Percentiles rank a stretch among this genome's conserved stretches.
Evolutionary conservation across 768 basidiomycete species (phyloP).

Genomic region (Phanerochaete carnosa): DNA sequence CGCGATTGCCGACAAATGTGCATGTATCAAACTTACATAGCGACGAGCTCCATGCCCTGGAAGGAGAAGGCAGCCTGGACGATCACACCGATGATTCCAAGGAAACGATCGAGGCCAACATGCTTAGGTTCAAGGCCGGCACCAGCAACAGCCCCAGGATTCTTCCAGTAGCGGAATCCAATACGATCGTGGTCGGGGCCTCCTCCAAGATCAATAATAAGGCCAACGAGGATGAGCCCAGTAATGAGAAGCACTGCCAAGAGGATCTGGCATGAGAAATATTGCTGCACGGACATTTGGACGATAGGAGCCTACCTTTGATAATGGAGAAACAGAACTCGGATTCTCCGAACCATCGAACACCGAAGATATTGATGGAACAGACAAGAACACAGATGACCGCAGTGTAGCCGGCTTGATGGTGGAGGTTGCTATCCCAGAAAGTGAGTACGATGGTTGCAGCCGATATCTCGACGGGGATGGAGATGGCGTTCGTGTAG

Average conservation of each 20-base stretch:
- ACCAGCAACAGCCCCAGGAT: slow-evolving; percentile 56
- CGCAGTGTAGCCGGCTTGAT: slow-evolving; percentile 55
- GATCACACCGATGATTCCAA: slow-evolving; percentile 39
- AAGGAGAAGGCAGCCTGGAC: slow-evolving; percentile 70
- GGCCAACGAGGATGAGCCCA: slow-evolving; percentile 55
- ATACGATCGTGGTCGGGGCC: slow-evolving; percentile 64
- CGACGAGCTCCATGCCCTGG: slow-evolving; percentile 74
- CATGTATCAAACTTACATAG: slow-evolving; percentile 41
- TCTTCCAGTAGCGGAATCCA: slow-evolving; percentile 70
- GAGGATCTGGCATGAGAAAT: slow-evolving; percentile 10
- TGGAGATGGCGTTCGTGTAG: slow-evolving; percentile 49
- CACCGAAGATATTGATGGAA: slow-evolving; percentile 67
- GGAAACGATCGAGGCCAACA: slow-evolving; percentile 36
- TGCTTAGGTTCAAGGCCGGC: slow-evolving; percentile 29
- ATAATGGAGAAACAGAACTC: slow-evolving; percentile 67
- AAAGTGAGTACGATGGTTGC: slow-evolving; percentile 66
- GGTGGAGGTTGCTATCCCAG: slow-evolving; percentile 64
- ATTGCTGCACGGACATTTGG: not conserved
- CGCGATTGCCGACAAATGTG: too few species aligned
- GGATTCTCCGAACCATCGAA: slow-evolving; percentile 72
- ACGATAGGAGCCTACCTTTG: slow-evolving; percentile 43
- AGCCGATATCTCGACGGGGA: slow-evolving; percentile 75
- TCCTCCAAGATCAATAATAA: slow-evolving; percentile 77
- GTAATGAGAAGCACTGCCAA: slow-evolving; percentile 53
- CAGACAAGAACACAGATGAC: slow-evolving; percentile 56